Evolutionary conservation across 2,329 filamentous ascomycete genomes (phyloP).

Genomic region (Cladophialophora psammophila): DNA sequence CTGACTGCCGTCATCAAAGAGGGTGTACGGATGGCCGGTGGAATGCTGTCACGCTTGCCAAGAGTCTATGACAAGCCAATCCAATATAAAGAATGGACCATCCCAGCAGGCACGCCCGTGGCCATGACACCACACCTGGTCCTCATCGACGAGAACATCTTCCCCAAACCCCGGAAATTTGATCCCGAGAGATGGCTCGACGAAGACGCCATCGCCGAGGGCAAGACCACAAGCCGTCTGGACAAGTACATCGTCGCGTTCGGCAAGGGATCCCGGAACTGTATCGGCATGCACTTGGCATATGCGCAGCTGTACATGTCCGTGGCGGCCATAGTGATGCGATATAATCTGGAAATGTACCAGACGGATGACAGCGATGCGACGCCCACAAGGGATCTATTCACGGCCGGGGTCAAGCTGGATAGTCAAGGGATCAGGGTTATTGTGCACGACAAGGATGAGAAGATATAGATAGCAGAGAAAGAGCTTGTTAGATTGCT

Average conservation of each 20-base stretch:
- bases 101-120: conserved; percentile 45
- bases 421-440: conserved; percentile 42
- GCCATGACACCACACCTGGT: conserved; percentile 41
- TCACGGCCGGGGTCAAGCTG: conserved; percentile 39
- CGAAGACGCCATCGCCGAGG: conserved; percentile 18
- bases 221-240: conserved; percentile 25
- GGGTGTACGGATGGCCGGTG: conserved; percentile 42
- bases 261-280: conserved; percentile 47
- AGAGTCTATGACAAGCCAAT: conserved; percentile 40
- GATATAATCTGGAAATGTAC: conserved; percentile 38
- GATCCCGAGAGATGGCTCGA: conserved; percentile 45
- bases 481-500: not conserved
- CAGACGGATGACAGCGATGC: conserved; percentile 37
- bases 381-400: conserved; percentile 34
- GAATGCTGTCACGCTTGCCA: conserved; percentile 36
- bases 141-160: conserved; percentile 47
- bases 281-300: conserved; percentile 46
- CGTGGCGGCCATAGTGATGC: conserved; percentile 39
- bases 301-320: conserved; percentile 43
- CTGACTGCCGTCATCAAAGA: conserved; percentile 45
- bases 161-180: conserved; percentile 44
- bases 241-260: conserved; percentile 50
- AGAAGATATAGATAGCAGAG: conserved; percentile 11
- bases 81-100: conserved; percentile 44
- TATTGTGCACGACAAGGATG: conserved; percentile 33